Percentiles rank a stretch among this genome's conserved stretches.
phyloP scores from a whole-genome alignment of 495 filamentous ascomycete species.

The Sporormia fimetaria region DNA sequence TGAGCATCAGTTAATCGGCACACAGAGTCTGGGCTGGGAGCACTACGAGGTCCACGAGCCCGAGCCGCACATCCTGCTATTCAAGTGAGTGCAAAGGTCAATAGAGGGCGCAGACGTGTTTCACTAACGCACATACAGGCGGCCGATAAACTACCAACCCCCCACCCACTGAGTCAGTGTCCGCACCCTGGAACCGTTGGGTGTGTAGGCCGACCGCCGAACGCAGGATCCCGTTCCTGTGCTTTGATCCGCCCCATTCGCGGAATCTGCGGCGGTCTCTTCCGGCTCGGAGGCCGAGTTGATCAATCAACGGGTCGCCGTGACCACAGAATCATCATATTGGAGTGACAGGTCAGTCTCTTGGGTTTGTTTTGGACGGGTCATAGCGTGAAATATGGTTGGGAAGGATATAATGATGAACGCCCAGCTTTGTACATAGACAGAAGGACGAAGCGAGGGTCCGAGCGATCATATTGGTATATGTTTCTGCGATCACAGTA shows the following conservation, averaged over 20 bases:
- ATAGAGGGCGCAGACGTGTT: conserved; percentile 21
- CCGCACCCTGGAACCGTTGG: not conserved
- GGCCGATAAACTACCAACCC: conserved; percentile 76
- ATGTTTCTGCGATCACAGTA: too few relatives aligned
- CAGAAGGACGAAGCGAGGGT: not conserved
- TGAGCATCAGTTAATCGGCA: conserved; percentile 1
- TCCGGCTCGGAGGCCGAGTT: too few relatives aligned
- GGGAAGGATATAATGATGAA: conserved; percentile 3
- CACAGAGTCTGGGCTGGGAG: conserved; percentile 91
- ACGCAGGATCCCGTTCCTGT: not conserved
- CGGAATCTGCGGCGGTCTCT: not conserved
- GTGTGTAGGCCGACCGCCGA: not conserved
- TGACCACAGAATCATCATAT: conserved; percentile 20
- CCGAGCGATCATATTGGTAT: not conserved
- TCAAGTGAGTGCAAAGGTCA: conserved; percentile 56
- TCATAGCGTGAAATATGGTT: not conserved
- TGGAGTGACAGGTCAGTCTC: conserved; percentile 10
- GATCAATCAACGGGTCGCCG: too few relatives aligned
- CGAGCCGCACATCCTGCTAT: conserved; percentile 93
- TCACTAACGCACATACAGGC: conserved; percentile 39
- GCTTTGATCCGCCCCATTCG: not conserved
- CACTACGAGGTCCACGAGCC: conserved; percentile 99
- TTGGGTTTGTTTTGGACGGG: too few relatives aligned
- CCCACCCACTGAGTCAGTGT: conserved; percentile 36
- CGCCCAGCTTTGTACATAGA: conserved; percentile 16